phyloP scores from a whole-genome alignment of 352 stramenopile genomes.

The Pythium phragmiticola region DNA sequence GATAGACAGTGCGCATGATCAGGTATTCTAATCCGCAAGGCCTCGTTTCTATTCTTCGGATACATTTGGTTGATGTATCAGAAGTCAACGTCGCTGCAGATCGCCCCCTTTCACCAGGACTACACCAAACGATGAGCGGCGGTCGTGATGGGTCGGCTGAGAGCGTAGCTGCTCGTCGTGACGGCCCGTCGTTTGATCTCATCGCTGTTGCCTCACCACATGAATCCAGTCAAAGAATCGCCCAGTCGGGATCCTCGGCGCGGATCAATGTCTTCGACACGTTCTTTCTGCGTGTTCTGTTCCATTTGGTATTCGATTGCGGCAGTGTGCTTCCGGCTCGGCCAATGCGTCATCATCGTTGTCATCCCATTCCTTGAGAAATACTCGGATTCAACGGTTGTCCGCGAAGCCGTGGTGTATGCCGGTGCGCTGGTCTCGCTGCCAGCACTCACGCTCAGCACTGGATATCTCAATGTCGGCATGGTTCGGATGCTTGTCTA shows the following conservation, averaged over 20 bases:
- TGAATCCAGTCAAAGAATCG: not conserved
- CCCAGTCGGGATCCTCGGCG: not conserved
- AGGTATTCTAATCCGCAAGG: not conserved
- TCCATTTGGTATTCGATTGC: not conserved
- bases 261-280: slow-evolving; percentile 17
- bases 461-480: slow-evolving; percentile 25
- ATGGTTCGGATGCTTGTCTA: slow-evolving; percentile 13
- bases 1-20: not conserved
- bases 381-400: not conserved
- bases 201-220: slow-evolving; percentile 3
- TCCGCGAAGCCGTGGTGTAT: not conserved
- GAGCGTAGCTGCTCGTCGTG: not conserved
- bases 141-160: not conserved
- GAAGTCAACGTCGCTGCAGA: not conserved
- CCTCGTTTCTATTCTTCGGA: no score
- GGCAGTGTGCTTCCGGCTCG: slow-evolving; percentile 14
- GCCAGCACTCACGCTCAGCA: slow-evolving; percentile 20
- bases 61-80: no score
- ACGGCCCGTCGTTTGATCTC: slow-evolving; percentile 17
- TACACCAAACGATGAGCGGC: not conserved
- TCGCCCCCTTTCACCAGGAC: no score
- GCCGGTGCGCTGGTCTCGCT: slow-evolving; percentile 14
- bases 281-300: not conserved
- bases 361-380: slow-evolving; percentile 20
- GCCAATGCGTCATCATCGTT: slow-evolving; percentile 10